Conservation (phyloP, 2,329 filamentous ascomycete species). For the Chalaropsis ovoidea region DNA sequence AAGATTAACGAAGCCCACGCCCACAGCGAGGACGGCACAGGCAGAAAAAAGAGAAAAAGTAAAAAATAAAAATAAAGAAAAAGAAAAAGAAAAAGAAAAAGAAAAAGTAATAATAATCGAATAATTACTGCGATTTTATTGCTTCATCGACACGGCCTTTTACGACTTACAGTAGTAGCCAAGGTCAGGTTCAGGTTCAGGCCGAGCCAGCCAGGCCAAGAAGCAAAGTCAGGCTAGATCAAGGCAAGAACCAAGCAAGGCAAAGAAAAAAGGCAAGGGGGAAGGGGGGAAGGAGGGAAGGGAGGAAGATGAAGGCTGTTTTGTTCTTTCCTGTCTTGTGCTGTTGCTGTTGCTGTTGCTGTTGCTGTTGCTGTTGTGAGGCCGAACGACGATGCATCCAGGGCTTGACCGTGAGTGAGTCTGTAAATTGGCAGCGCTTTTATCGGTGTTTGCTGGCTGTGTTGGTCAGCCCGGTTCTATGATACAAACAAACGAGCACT, state of each 20-base stretch:
- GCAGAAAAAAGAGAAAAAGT: not conserved
- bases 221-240: not conserved
- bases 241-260: not conserved
- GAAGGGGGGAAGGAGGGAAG: not conserved
- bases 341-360: too few species aligned
- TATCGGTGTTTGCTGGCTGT: not conserved
- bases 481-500: not conserved
- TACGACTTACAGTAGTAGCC: not conserved
- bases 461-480: not conserved
- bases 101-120: not conserved
- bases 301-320: conserved; percentile 29
- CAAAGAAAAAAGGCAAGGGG: conserved; percentile 14
- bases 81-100: too few species aligned
- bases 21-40: not conserved
- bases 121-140: not conserved
- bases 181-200: not conserved
- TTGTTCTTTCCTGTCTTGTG: not conserved
- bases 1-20: conserved; percentile 9
- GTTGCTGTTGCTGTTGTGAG: too few species aligned
- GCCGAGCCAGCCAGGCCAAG: not conserved
- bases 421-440: not conserved
- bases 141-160: not conserved
- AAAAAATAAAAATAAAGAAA: too few species aligned
- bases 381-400: not conserved
- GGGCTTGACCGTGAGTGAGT: not conserved